phyloP scores from a whole-genome alignment of 768 basidiomycete species.

The Tylopilus sp. region DNA sequence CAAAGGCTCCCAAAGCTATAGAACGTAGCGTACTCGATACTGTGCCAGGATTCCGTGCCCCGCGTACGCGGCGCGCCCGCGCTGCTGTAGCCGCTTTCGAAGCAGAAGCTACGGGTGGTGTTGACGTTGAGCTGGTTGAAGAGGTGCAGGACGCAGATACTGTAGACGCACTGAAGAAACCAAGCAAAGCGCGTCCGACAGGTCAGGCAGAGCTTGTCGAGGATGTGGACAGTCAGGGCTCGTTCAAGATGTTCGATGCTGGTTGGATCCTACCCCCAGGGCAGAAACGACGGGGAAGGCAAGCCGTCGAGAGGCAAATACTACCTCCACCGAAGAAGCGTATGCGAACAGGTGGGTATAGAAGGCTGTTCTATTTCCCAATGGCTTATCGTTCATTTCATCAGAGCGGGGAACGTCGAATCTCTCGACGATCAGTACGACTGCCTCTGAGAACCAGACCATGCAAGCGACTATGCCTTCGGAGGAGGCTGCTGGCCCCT shows the following conservation, averaged over 20 bases:
- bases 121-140: conserved; percentile 9
- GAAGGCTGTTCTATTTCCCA: neutral
- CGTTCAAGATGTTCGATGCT: conserved; percentile 78
- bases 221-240: conserved; percentile 66
- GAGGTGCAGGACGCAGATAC: conserved; percentile 4
- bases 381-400: neutral
- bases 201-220: conserved; percentile 50
- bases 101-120: conserved; percentile 30
- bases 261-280: conserved; percentile 88
- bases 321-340: conserved; percentile 56
- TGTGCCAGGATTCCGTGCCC: conserved; percentile 45
- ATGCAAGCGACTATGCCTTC: conserved; percentile 23
- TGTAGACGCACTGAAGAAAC: conserved; percentile 27
- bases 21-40: conserved; percentile 33
- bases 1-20: conserved; percentile 17
- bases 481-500: conserved; percentile 27
- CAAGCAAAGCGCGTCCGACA: conserved; percentile 17
- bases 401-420: conserved; percentile 39
- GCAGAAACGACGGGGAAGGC: conserved; percentile 60
- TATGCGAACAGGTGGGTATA: conserved; percentile 40
- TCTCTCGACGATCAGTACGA: conserved; percentile 46
- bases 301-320: conserved; percentile 40
- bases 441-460: conserved; percentile 45
- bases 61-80: conserved; percentile 44
- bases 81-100: conserved; percentile 46